Conservation (phyloP, 148 eudicot genomes). For the Amaranthus cruentus region DNA sequence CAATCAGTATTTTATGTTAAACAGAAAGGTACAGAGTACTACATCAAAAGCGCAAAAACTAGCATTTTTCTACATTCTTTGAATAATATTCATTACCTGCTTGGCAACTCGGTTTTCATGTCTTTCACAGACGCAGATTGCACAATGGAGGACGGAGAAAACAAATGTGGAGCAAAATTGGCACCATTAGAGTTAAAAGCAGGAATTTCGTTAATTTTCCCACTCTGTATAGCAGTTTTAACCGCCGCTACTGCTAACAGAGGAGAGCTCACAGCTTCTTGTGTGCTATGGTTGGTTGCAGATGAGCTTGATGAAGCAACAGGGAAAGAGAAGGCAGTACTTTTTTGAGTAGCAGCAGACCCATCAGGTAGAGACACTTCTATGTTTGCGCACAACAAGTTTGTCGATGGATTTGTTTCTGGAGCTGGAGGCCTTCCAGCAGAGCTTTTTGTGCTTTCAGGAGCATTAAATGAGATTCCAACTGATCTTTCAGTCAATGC, state of each 20-base stretch:
- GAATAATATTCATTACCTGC: conserved; percentile 41
- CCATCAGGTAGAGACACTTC: conserved; percentile 25
- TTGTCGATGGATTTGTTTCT: conserved; percentile 22
- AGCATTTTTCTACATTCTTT: neutral
- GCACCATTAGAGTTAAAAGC: conserved; percentile 30
- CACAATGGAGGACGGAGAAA: conserved; percentile 24
- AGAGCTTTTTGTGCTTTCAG: conserved; percentile 15
- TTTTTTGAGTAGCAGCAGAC: conserved; percentile 23
- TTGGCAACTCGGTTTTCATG: conserved; percentile 26
- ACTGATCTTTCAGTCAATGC: conserved; percentile 29
- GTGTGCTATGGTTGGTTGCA: conserved; percentile 16
- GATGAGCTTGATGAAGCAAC: conserved; percentile 17
- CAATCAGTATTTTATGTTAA: neutral
- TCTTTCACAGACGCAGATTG: conserved; percentile 28
- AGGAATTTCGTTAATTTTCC: conserved; percentile 23
- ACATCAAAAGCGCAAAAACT: neutral
- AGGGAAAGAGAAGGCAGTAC: conserved; percentile 21
- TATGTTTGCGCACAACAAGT: conserved; percentile 17
- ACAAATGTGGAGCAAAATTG: conserved; percentile 26
- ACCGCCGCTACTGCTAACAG: conserved; percentile 25
- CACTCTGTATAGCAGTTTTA: conserved; percentile 25
- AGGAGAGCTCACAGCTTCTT: conserved; percentile 23
- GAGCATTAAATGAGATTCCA: conserved; percentile 10
- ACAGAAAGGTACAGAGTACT: neutral
- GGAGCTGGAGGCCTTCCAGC: conserved; percentile 22